Conservation (phyloP, 495 filamentous ascomycete species). For the Penicillium daleae region DNA sequence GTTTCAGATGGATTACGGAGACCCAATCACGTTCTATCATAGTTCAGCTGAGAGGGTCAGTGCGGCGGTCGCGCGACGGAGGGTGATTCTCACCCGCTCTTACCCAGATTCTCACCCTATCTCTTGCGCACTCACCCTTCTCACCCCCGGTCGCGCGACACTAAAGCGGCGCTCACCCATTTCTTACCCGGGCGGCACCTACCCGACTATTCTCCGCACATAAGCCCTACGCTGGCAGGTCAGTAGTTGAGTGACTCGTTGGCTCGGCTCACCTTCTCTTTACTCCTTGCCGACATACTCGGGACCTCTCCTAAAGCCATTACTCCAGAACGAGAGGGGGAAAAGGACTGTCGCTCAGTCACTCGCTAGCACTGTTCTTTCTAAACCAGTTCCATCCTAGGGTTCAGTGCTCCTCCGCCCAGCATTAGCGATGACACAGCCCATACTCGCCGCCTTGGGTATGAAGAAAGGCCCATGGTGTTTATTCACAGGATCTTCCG, state of each 20-base stretch:
- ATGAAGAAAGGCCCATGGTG: no score
- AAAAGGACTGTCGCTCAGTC: not conserved
- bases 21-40: no score
- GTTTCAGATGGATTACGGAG: no score
- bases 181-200: conserved; percentile 15
- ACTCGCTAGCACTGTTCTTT: not conserved
- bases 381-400: no score
- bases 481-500: no score
- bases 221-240: conserved; percentile 7
- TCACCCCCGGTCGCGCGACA: not conserved
- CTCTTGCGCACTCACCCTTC: not conserved
- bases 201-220: conserved; percentile 12
- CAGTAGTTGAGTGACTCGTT: not conserved
- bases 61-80: not conserved
- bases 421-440: no score
- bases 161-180: conserved; percentile 13
- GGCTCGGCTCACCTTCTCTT: not conserved
- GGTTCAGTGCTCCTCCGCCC: no score
- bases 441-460: no score
- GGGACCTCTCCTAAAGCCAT: not conserved
- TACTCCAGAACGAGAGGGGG: not conserved
- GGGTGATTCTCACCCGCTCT: conserved; percentile 3
- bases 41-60: no score
- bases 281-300: not conserved
- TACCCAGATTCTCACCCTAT: not conserved